Conservation (phyloP, 345 rosid species). For the Pistacia vera region DNA sequence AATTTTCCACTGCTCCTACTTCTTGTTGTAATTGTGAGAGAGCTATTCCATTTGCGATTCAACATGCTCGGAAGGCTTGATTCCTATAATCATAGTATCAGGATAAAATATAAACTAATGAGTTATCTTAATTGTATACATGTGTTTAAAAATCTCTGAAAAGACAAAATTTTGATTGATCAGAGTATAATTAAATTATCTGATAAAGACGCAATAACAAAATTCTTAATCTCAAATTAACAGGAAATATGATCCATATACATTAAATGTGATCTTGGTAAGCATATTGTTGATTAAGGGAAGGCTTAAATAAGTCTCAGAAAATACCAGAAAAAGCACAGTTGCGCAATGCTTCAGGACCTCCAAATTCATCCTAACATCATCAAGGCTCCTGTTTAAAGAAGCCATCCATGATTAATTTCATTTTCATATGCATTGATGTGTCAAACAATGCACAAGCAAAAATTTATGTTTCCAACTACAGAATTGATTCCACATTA, state of each 20-base stretch:
- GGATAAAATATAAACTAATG: too few relatives aligned
- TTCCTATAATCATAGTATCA: slow-evolving; percentile 40
- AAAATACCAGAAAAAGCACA: slow-evolving; percentile 72
- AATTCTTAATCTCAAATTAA: too few relatives aligned
- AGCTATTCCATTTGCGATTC: slow-evolving; percentile 48
- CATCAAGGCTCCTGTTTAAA: slow-evolving; percentile 72
- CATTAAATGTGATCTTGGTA: too few relatives aligned
- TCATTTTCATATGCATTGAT: too few relatives aligned
- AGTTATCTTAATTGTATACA: too few relatives aligned
- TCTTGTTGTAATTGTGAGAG: slow-evolving; percentile 57
- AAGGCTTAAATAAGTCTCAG: neutral
- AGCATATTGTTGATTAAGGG: too few relatives aligned
- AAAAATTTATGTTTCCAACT: neutral
- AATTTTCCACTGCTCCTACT: slow-evolving; percentile 58
- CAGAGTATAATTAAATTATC: too few relatives aligned
- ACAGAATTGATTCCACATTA: neutral
- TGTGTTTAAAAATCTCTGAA: too few relatives aligned
- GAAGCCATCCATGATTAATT: neutral
- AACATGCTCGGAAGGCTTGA: slow-evolving; percentile 67
- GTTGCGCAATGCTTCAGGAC: slow-evolving; percentile 90
- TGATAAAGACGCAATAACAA: too few relatives aligned
- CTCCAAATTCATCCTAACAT: slow-evolving; percentile 88
- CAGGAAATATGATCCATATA: too few relatives aligned
- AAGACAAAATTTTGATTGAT: too few relatives aligned
- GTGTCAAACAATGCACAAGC: neutral